These are phyloP conservation scores for Tuctoria greenei DNA, from an alignment of 176 grass and related monocot genomes.

Conservation along the genomic window DNA sequence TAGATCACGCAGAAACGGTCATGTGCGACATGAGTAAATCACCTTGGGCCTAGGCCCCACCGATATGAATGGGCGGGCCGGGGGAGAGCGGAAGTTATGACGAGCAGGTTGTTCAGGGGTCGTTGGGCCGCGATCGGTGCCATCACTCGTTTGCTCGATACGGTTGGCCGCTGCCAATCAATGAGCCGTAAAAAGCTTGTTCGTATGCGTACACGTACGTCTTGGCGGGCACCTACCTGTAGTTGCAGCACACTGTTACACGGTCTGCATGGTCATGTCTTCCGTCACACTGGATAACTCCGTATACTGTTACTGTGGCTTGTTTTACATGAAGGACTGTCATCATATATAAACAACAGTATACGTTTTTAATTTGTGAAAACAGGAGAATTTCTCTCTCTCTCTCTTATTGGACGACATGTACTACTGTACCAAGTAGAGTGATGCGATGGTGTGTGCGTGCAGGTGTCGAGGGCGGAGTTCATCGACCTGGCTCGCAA, in stretches of 20 bases:
- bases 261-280: background rate
- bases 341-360: too few relatives aligned
- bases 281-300: background rate
- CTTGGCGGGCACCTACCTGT: too few relatives aligned
- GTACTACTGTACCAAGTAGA: too few relatives aligned
- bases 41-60: background rate
- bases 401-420: too few relatives aligned
- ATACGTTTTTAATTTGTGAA: background rate
- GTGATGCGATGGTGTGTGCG: background rate
- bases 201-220: background rate
- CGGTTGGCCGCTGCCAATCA: constrained; percentile 34
- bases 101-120: background rate
- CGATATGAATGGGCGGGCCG: constrained; percentile 4
- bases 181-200: constrained; percentile 19
- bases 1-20: background rate
- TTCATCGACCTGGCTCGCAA: constrained; percentile 78
- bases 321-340: too few relatives aligned
- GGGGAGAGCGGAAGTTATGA: constrained; percentile 31
- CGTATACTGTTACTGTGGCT: too few relatives aligned
- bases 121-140: background rate
- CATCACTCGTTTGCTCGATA: background rate
- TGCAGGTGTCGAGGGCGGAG: constrained; percentile 73
- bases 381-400: too few relatives aligned
- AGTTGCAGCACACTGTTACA: background rate
- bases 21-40: background rate